phyloP scores from a whole-genome alignment of 2,329 filamentous ascomycete genomes.

The Fusarium lateritium region DNA sequence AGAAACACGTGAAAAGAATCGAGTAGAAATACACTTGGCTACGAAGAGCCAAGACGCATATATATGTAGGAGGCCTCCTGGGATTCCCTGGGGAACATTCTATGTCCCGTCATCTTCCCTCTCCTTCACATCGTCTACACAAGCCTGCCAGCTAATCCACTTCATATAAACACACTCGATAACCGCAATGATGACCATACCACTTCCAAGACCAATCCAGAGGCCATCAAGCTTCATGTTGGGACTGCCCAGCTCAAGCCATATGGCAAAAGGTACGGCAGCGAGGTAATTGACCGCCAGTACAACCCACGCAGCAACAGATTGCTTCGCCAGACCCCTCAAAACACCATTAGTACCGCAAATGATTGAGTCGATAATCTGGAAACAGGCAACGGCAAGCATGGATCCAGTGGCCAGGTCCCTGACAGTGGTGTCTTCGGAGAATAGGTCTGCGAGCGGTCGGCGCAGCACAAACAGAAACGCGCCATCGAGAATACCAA shows the following conservation, averaged over 20 bases:
- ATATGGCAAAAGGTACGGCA: slow-evolving; percentile 40
- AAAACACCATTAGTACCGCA: slow-evolving; percentile 41
- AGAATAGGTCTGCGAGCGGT: slow-evolving; percentile 37
- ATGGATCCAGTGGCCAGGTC: slow-evolving; percentile 32
- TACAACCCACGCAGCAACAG: slow-evolving; percentile 42
- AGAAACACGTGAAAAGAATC: too few species aligned
- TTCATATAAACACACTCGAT: slow-evolving; percentile 46
- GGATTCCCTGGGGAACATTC: neutral
- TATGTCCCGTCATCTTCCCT: slow-evolving; percentile 40
- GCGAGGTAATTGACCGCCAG: slow-evolving; percentile 40
- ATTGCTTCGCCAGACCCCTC: slow-evolving; percentile 40
- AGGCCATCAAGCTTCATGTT: slow-evolving; percentile 46
- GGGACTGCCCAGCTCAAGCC: slow-evolving; percentile 38
- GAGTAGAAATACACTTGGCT: neutral
- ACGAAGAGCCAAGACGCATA: neutral
- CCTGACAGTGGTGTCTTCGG: slow-evolving; percentile 33
- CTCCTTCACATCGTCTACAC: slow-evolving; percentile 42
- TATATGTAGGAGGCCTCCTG: neutral
- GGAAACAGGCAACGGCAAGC: slow-evolving; percentile 38
- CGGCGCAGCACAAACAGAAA: slow-evolving; percentile 32
- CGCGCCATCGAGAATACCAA: slow-evolving; percentile 35
- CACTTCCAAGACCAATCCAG: slow-evolving; percentile 45
- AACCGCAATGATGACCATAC: slow-evolving; percentile 45
- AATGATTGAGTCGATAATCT: slow-evolving; percentile 39
- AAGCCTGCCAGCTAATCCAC: slow-evolving; percentile 45